Evolutionary conservation across 176 grass and related monocot genomes (phyloP), one percentile per base, ranked within the genome.

Genomic region (Saccharum officinarum): DNA sequence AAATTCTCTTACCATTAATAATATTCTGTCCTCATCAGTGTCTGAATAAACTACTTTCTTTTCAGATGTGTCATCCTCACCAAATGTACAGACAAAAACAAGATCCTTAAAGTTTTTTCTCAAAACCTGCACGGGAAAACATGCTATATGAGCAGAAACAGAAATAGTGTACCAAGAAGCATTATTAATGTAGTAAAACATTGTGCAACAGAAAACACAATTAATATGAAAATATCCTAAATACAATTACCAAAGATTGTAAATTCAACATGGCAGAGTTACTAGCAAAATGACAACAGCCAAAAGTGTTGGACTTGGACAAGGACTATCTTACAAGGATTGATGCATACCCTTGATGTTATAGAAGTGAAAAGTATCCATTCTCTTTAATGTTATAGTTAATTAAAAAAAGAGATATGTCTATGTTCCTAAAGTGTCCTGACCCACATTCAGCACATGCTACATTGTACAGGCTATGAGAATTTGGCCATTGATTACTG

Each of bases 21-120:
- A 77, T 76, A 88, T 61, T 80, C 86, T 91, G 71, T 98, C 95
- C n/a, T 92, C 89, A 20, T 73, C 71, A 40, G 55, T 91, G 71
- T 87, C 88, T 68, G 85, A 86, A 86, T 95, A 98, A 59, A 98
- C 92, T 74, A 94, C 76, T 87, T 87, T 93, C 83, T 85, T 93
- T 75, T 93, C 78, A 86, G 71, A 86, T 52, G 76, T 80, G 45
- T 67, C 55, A 82, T 90, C 78, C 36, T 93, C 87, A 67, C 79
- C 77, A 86, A 82, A 86, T 86, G 86, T 79, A 88, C 85, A 87
- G 13, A 95, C 47, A 80, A 90, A 98, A 64, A 95, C 63, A 84
- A 98, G 90, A 49, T 92, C 92, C 25, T 60, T 87, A 81, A 98
- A 95, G 73, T 92, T 81, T 70, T 90, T 98, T 54, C 87, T 95